These are phyloP conservation scores for Solanum pinnatisectum DNA, from an alignment of 257 asterid species.

Conservation along the genomic window DNA sequence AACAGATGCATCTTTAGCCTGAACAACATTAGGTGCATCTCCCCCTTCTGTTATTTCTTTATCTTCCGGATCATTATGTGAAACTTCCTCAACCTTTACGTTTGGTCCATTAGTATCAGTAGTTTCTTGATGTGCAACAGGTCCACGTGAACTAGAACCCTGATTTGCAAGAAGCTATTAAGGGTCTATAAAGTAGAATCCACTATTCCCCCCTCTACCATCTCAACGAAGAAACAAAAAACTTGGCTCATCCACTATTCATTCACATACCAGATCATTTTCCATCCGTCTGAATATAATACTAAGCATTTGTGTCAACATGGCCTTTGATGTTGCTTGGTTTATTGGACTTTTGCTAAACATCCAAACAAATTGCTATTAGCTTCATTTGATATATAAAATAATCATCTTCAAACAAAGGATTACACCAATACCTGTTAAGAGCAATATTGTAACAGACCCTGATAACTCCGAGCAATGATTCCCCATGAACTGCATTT, in stretches of 20 bases:
- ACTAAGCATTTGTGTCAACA: slow-evolving; percentile 94
- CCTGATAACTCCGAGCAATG: slow-evolving; percentile 83
- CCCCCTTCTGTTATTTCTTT: slow-evolving; percentile 28
- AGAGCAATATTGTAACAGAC: slow-evolving; percentile 95
- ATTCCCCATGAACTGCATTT: slow-evolving; percentile 93
- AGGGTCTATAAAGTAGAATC: neutral
- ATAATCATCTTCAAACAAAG: slow-evolving; percentile 4
- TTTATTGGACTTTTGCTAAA: slow-evolving; percentile 94
- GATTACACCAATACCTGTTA: slow-evolving; percentile 53
- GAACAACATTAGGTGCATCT: slow-evolving; percentile 33
- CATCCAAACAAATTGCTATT: slow-evolving; percentile 17
- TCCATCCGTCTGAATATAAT: slow-evolving; percentile 84
- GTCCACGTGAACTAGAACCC: slow-evolving; percentile 38
- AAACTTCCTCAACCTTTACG: slow-evolving; percentile 38
- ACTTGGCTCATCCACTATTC: neutral
- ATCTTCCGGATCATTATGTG: slow-evolving; percentile 47
- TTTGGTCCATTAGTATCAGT: slow-evolving; percentile 32
- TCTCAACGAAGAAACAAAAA: neutral
- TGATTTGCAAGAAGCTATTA: slow-evolving; percentile 25
- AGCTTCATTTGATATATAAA: slow-evolving; percentile 14
- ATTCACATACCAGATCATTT: slow-evolving; percentile 57
- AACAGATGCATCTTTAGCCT: slow-evolving; percentile 40
- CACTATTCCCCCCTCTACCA: neutral
- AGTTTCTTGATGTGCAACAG: slow-evolving; percentile 35
- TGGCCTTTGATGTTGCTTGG: slow-evolving; percentile 97